Base-by-base conservation (phyloP, 805 yeast species). In the Sugiyamaella smithiae region DNA sequence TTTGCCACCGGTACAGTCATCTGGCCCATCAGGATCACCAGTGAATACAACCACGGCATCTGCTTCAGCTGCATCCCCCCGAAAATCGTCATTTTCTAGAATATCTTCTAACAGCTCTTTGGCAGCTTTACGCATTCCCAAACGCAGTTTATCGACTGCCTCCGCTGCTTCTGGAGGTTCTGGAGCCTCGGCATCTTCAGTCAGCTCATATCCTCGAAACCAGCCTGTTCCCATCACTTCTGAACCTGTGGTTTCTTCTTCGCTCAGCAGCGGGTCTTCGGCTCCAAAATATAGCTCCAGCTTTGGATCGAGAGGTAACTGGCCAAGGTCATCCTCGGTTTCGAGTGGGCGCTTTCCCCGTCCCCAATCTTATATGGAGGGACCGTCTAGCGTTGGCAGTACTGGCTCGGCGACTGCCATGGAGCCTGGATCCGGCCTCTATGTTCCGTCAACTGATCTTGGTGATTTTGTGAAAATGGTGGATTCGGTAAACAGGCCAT, bases 381-480 rank as follows among this genome's bases (percentile, higher is more conserved):
- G 46, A 8, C 50, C 64, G 3, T 52, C 62, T 4, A 54, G 55
- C 42, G 42, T 47, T n/a, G 59, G 54, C 17, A 57, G 61, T 36
- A 46, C 46, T 9, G 45, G 58, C 2, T 50, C 61, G 9, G 52
- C 57, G 4, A 51, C 63, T 2, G 51, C 56, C 25, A 41, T 58
- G 45, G 67, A 59, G 40, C 70, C 69, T 6, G 68, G 67, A 6
- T 62, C 69, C 45, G 80, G 80, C 1, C 53, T 76, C 8, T 74
- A 73, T 55, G 62, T 71, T 37, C 82, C 77, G 48, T 82, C 59
- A 26, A 51, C 60, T 14, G 70, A 63, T 20, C 71, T 86, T 16
- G 74, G 83, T 50, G 86, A 84, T 44, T 86, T 86, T 69, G 84
- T 86, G 40, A 73, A 77, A 54, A 70, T 84, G 74, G 77, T 86